phyloP scores from a whole-genome alignment of 352 stramenopile genomes.

The Globisporangium nodosum region DNA sequence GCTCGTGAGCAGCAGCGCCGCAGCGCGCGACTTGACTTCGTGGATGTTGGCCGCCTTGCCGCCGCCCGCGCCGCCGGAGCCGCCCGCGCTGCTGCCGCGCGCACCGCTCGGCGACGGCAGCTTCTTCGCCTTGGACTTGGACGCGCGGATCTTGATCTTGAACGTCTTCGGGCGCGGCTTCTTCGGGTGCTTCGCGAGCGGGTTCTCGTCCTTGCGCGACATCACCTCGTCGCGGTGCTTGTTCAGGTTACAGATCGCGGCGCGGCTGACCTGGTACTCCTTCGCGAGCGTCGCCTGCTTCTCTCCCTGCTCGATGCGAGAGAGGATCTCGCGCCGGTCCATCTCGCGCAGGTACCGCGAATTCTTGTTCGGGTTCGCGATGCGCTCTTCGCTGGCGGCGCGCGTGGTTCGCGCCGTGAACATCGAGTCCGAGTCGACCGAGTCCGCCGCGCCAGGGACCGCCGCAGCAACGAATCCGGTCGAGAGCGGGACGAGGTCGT shows the following conservation, averaged over 20 bases:
- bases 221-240: conserved; percentile 49
- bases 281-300: conserved; percentile 58
- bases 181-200: conserved; percentile 52
- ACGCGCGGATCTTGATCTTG: conserved; percentile 7
- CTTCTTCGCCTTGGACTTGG: background rate
- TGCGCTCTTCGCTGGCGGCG: background rate
- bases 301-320: conserved; percentile 46
- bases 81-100: background rate
- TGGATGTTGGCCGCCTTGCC: conserved; percentile 19
- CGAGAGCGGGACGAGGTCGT: background rate
- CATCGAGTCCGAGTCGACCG: background rate
- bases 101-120: background rate
- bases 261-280: conserved; percentile 59
- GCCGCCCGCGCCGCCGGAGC: background rate
- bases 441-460: background rate
- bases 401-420: background rate
- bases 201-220: conserved; percentile 38
- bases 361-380: conserved; percentile 21
- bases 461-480: background rate
- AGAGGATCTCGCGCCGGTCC: conserved; percentile 48
- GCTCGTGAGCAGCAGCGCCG: conserved; percentile 36
- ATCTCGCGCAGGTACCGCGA: conserved; percentile 62
- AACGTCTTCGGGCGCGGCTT: conserved; percentile 22
- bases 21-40: conserved; percentile 34
- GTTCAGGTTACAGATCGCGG: conserved; percentile 64